phyloP scores from a whole-genome alignment of 1,139 yeast genomes.

The Eremothecium gossypii region DNA sequence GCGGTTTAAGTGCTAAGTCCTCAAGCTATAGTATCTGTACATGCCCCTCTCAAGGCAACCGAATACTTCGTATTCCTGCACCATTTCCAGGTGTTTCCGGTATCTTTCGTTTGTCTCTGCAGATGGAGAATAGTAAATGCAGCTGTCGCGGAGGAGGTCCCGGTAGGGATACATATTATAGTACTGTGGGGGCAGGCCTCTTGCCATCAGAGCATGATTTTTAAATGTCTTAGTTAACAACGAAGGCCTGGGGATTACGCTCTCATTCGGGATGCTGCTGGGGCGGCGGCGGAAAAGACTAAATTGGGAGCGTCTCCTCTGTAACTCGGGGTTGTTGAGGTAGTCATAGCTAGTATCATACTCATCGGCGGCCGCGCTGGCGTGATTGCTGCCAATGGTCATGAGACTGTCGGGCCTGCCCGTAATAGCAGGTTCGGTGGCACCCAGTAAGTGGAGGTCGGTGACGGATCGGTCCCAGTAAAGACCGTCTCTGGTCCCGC shows the following conservation, averaged over 20 bases:
- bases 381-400: conserved; percentile 5
- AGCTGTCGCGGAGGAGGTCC: no score
- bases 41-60: conserved; percentile 68
- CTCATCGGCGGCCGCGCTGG: conserved; percentile 10
- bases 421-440: conserved; percentile 1
- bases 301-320: conserved; percentile 28
- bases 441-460: conserved; percentile 5
- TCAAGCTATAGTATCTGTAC: conserved; percentile 51
- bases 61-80: conserved; percentile 43
- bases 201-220: neutral
- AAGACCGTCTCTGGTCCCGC: conserved; percentile 18
- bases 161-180: no score
- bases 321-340: conserved; percentile 23
- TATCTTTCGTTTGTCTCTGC: conserved; percentile 21
- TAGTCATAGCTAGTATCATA: conserved; percentile 27
- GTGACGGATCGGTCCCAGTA: conserved; percentile 29
- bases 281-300: conserved; percentile 12
- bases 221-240: conserved; percentile 2
- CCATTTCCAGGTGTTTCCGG: conserved; percentile 23
- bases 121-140: neutral
- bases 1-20: conserved; percentile 23
- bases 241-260: neutral
- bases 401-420: neutral
- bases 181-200: neutral
- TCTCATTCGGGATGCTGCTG: neutral